Evolutionary conservation across 345 rosid genomes (phyloP).

Genomic region (Streptanthus diversifolius): DNA sequence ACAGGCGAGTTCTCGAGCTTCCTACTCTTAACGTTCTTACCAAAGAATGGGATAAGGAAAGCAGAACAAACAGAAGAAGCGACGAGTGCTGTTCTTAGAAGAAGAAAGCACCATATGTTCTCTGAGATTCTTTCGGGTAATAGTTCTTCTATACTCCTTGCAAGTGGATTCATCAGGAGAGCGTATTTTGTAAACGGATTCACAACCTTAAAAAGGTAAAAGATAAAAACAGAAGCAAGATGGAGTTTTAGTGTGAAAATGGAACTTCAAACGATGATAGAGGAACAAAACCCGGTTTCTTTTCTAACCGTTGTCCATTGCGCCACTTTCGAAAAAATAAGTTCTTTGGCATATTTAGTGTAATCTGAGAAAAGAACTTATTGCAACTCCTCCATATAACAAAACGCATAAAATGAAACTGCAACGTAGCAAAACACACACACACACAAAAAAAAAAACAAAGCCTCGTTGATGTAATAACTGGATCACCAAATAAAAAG

Average conservation of each 20-base stretch:
- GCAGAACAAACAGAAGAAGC: constrained; percentile 77
- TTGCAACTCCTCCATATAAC: constrained; percentile 71
- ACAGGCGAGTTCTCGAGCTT: neutral
- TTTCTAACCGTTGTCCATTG: constrained; percentile 79
- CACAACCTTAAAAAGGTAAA: constrained; percentile 50
- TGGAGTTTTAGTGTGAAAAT: neutral
- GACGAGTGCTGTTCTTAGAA: constrained; percentile 71
- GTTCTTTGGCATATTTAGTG: constrained; percentile 74
- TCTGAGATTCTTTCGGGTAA: constrained; percentile 53
- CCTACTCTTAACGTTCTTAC: constrained; percentile 37
- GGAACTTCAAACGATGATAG: neutral
- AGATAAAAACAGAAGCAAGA: constrained; percentile 13
- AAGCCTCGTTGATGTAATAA: neutral
- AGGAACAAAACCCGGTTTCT: neutral
- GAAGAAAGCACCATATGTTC: constrained; percentile 54
- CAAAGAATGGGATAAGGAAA: constrained; percentile 80
- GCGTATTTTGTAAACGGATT: constrained; percentile 94
- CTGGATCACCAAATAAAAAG: neutral
- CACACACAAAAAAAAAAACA: neutral
- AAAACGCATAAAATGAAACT: constrained; percentile 64
- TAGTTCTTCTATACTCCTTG: constrained; percentile 87
- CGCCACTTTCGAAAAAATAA: constrained; percentile 62
- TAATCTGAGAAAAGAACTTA: constrained; percentile 80
- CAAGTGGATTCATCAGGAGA: constrained; percentile 78
- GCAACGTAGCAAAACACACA: constrained; percentile 27